Percentiles rank a stretch among this genome's conserved stretches.
These are phyloP conservation scores for Platanus orientalis DNA, from an alignment of 164 flowering plant genomes.

Conservation along the genomic window DNA sequence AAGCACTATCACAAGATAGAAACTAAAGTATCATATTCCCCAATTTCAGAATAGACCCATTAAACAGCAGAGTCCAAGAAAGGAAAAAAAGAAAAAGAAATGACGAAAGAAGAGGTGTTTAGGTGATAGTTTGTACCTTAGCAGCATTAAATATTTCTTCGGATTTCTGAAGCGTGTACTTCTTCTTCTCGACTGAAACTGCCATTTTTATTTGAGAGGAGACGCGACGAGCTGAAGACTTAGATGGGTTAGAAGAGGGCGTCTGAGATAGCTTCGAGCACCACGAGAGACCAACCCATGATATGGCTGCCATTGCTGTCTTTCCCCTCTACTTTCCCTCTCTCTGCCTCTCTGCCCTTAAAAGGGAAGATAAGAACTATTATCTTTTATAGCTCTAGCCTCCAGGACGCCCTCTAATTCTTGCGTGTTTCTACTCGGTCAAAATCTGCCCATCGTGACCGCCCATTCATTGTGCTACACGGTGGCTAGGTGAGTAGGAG, in stretches of 20 bases:
- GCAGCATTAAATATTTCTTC: constrained; percentile 81
- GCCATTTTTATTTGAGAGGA: constrained; percentile 37
- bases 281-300: constrained; percentile 17
- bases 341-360: background rate
- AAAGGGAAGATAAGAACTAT: too few species aligned
- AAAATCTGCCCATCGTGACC: too few species aligned
- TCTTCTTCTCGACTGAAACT: constrained; percentile 60
- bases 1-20: too few species aligned
- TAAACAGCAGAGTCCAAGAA: background rate
- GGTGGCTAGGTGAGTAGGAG: too few species aligned
- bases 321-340: background rate
- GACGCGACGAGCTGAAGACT: constrained; percentile 16
- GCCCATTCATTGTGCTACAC: too few species aligned
- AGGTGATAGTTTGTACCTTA: constrained; percentile 39
- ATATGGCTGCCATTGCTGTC: constrained; percentile 24
- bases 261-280: constrained; percentile 9
- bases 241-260: background rate
- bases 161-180: constrained; percentile 61
- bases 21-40: background rate
- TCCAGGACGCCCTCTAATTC: too few species aligned
- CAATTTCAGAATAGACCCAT: background rate
- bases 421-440: too few species aligned
- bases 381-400: too few species aligned
- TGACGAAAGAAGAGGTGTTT: background rate
- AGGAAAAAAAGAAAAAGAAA: background rate